These are phyloP conservation scores for Solanum microdontum DNA, from an alignment of 257 asterid genomes.

Conservation along the genomic window DNA sequence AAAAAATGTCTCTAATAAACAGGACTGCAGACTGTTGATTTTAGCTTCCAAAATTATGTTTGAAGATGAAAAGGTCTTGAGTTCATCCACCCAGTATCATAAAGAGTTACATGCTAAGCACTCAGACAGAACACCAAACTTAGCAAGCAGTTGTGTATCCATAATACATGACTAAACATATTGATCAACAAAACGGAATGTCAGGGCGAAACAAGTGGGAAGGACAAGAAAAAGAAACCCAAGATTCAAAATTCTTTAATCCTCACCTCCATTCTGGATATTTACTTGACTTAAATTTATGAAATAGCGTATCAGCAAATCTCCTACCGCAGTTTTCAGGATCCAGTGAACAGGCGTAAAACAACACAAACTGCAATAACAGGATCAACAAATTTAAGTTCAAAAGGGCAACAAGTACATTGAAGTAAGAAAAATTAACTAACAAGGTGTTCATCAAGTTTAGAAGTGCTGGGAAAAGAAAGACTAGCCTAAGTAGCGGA, in stretches of 20 bases:
- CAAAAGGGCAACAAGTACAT: neutral
- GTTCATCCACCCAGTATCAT: neutral
- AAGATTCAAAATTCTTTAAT: neutral
- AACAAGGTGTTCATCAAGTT: neutral
- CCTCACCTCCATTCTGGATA: slow-evolving; percentile 61
- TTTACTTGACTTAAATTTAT: slow-evolving; percentile 38
- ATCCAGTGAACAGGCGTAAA: slow-evolving; percentile 93
- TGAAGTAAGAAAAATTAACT: neutral
- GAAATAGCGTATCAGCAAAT: slow-evolving; percentile 38
- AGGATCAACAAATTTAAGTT: neutral
- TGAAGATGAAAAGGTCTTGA: neutral
- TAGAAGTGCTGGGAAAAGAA: neutral
- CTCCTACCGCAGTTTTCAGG: slow-evolving; percentile 67
- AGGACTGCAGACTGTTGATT: neutral
- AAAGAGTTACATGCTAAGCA: neutral
- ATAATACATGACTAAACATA: neutral
- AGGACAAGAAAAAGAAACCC: neutral
- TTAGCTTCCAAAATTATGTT: neutral
- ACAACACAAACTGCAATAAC: slow-evolving; percentile 71
- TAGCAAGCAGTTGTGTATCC: neutral
- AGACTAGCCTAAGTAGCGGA: neutral
- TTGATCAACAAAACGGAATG: neutral
- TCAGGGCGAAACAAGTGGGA: neutral
- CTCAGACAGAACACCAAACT: neutral
- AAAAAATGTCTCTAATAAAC: neutral